Evolutionary conservation across 2,329 filamentous ascomycete species (phyloP).

Genomic region (Aspergillus uvarum): DNA sequence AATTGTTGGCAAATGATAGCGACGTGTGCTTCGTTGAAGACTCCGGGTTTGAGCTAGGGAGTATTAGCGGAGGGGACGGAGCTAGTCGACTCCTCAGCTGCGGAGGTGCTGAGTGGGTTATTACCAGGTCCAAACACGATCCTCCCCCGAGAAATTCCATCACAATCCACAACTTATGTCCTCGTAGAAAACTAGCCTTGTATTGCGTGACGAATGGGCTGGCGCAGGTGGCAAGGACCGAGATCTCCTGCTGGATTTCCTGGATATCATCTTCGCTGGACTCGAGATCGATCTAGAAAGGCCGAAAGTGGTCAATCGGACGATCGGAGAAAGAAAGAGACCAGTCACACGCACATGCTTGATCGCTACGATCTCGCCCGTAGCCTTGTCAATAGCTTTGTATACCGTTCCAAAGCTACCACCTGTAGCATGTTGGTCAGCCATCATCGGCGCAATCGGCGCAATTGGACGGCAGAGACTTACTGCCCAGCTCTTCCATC

Average conservation of each 20-base stretch:
- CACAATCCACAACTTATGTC: constrained; percentile 97
- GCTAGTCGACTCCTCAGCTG: neutral
- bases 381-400: constrained; percentile 88
- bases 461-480: constrained; percentile 41
- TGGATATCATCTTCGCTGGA: constrained; percentile 98
- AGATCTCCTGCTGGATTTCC: constrained; percentile 97
- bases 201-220: constrained; percentile 95
- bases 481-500: constrained; percentile 92
- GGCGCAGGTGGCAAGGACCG: constrained; percentile 89
- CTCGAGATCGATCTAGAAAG: constrained; percentile 85
- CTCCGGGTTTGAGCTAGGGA: constrained; percentile 79
- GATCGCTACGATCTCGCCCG: constrained; percentile 91
- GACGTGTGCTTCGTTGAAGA: constrained; percentile 85
- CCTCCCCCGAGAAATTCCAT: constrained; percentile 98
- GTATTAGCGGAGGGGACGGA: neutral
- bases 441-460: constrained; percentile 4
- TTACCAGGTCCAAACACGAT: constrained; percentile 88
- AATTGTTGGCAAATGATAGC: constrained; percentile 93
- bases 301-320: constrained; percentile 17
- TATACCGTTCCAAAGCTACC: constrained; percentile 97
- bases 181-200: constrained; percentile 92
- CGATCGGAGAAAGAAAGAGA: neutral
- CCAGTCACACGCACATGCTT: constrained; percentile 71
- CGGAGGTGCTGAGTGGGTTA: neutral
- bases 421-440: constrained; percentile 53